Base-by-base conservation (phyloP, 306 rosid genomes). In the Castanea mollissima region DNA sequence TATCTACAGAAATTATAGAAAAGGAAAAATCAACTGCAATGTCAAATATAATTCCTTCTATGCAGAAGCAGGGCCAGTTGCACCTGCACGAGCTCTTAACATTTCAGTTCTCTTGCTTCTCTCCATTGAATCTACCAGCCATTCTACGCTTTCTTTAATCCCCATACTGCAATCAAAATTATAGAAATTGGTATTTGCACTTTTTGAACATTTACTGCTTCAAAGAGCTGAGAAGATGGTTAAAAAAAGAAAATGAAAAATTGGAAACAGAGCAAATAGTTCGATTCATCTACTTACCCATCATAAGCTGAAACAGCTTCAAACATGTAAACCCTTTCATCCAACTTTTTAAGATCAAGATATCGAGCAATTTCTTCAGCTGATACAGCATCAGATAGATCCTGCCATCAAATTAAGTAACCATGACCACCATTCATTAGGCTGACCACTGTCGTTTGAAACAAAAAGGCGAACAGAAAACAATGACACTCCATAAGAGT, bases 61-160 rank as follows among this genome's bases (percentile, higher is more conserved):
- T 62, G 81, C 78, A 71, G 96, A 55, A 78, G 88, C 88, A 10
- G 86, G 78, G 79, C 96, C 93, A 55, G 78, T 80, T 76, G 84
- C 83, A 59, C 97, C 92, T 20, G 93, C 94, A 52, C 99, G 97
- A 73, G 67, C 89, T 87, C 92, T 81, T 86, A 96, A 89, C 81
- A 70, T 93, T 83, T 96, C 97, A 58, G 98, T 91, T 88, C 99
- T 93, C 91, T 91, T 96, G 89, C 99, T 96, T 84, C 96, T 89
- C 83, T 88, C 98, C 99, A 96, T 96, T 69, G 87, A 92, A 80
- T 92, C 94, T 85, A 93, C 99, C 86, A 96, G 77, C 98, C 99
- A 93, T 80, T 96, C 98, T 71, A 92, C 91, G 55, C 97, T 83
- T 77, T 83, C 94, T 81, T 93, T 96, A 58, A 96, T 88, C 55